Evolutionary conservation across 257 asterid species (phyloP).

Genomic region (Solanum stenotomum): DNA sequence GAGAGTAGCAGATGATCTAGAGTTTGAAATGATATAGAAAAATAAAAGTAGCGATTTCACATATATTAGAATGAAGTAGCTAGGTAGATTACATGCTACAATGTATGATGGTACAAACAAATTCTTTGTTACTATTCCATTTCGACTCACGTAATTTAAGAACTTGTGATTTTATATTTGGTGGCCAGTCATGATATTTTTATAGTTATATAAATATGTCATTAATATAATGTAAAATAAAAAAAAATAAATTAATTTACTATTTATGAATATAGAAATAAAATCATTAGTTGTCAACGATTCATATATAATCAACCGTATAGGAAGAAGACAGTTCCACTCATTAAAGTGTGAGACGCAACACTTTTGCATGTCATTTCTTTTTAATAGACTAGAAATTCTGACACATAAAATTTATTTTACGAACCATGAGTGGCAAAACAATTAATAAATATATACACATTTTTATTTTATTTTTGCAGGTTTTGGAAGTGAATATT

Average conservation of each 20-base stretch:
- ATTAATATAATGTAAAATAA: not conserved
- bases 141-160: not conserved
- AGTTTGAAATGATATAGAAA: not conserved
- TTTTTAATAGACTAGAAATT: not conserved
- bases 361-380: not conserved
- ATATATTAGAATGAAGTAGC: not conserved
- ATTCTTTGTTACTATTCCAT: not conserved
- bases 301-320: not conserved
- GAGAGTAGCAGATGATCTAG: not conserved
- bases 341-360: not conserved
- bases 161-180: too few species aligned
- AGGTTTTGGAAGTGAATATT: slow-evolving; percentile 44
- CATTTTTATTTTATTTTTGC: not conserved
- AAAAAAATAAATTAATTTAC: not conserved
- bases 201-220: not conserved
- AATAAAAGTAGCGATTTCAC: not conserved
- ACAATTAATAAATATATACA: not conserved
- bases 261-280: not conserved
- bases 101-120: not conserved
- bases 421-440: not conserved
- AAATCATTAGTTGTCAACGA: not conserved
- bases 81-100: not conserved
- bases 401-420: not conserved
- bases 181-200: too few species aligned
- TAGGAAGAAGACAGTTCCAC: too few species aligned